These are phyloP conservation scores for Cercospora janseana DNA, from an alignment of 2,329 filamentous ascomycete species.

Conservation along the genomic window DNA sequence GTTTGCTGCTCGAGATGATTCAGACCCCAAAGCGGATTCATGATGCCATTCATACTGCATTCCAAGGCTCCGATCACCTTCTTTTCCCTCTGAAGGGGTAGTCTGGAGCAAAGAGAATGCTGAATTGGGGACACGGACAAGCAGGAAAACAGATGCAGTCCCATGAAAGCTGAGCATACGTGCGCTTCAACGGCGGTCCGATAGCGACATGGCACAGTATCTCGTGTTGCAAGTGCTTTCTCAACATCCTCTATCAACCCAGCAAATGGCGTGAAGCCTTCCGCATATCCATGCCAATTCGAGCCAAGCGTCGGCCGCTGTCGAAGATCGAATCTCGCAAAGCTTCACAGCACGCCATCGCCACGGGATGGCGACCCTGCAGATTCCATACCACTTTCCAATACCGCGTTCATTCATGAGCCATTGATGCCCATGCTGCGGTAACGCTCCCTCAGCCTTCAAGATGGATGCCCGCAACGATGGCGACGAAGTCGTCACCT, in stretches of 20 bases:
- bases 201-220: too few relatives aligned
- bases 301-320: slow-evolving; percentile 8
- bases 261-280: not conserved
- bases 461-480: not conserved
- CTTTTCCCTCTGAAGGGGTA: too few relatives aligned
- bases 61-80: too few relatives aligned
- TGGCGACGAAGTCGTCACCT: not conserved
- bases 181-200: too few relatives aligned
- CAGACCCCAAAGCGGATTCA: too few relatives aligned
- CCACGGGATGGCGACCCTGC: not conserved
- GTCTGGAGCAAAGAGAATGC: too few relatives aligned
- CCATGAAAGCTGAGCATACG: too few relatives aligned
- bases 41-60: too few relatives aligned
- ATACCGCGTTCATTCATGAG: not conserved
- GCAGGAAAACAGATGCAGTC: too few relatives aligned
- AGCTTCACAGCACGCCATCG: slow-evolving; percentile 11
- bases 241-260: not conserved
- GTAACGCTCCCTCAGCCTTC: not conserved
- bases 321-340: not conserved
- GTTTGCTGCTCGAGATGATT: too few relatives aligned
- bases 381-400: not conserved
- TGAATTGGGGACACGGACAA: too few relatives aligned
- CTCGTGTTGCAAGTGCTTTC: not conserved
- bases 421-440: not conserved
- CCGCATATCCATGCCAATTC: slow-evolving; percentile 6